A percentile compares a stretch with the other conserved stretches of the same genome.
Evolutionary conservation across 768 basidiomycete species (phyloP).

Genomic region (Collybiopsis confluens): DNA sequence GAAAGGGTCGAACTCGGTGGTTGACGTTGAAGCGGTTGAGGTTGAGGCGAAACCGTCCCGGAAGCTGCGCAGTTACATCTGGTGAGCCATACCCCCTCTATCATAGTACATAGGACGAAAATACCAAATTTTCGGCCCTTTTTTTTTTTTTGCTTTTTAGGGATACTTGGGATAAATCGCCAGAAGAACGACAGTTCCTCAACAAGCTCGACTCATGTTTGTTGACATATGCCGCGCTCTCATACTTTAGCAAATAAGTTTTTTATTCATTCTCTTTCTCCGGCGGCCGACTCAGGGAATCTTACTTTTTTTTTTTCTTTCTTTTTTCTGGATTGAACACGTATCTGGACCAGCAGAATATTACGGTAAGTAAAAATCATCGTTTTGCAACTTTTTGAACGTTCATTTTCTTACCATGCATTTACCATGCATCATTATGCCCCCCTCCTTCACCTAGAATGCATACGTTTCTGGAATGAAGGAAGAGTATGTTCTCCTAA

Average conservation of each 20-base stretch:
- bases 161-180: conserved; percentile 36
- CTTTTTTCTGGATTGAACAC: too few species aligned
- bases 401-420: too few species aligned
- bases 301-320: too few species aligned
- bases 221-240: conserved; percentile 30
- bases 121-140: too few species aligned
- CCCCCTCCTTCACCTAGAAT: too few species aligned
- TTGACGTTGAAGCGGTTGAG: neutral
- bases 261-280: neutral
- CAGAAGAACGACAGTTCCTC: conserved; percentile 29
- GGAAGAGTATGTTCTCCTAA: conserved; percentile 32
- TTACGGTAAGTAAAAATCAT: conserved; percentile 33
- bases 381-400: too few species aligned
- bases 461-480: conserved; percentile 38
- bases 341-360: conserved; percentile 34
- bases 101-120: too few species aligned
- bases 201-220: conserved; percentile 30
- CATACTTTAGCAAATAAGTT: conserved; percentile 34
- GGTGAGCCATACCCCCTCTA: neutral
- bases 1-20: neutral
- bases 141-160: too few species aligned
- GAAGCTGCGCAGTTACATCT: conserved; percentile 7
- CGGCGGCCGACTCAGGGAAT: too few species aligned
- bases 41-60: neutral
- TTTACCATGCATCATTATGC: too few species aligned